Conservation (phyloP, 345 rosid species). For the Euphorbia peplus region DNA sequence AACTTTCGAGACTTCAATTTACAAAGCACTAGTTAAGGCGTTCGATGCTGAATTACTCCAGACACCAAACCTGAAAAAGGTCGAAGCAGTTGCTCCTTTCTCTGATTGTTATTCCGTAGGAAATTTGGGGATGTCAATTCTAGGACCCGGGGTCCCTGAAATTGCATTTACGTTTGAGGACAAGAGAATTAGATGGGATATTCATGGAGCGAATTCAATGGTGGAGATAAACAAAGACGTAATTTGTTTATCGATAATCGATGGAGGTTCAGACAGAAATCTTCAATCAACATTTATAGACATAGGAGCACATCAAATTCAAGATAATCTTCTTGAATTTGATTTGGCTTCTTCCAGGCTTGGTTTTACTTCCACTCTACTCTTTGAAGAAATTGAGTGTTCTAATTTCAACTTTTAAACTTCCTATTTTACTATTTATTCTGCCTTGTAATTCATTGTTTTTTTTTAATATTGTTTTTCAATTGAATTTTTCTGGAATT, state of each 20-base stretch:
- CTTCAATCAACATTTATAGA: constrained; percentile 2
- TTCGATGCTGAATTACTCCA: constrained; percentile 13
- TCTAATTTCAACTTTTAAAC: constrained; percentile 20
- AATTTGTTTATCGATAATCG: constrained; percentile 24
- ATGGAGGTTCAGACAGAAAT: constrained; percentile 14
- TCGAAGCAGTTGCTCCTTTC: constrained; percentile 16
- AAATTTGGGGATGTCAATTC: not conserved
- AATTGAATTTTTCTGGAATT: too few species aligned
- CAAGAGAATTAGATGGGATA: constrained; percentile 16
- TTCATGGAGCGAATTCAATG: constrained; percentile 30
- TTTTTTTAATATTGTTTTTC: too few species aligned
- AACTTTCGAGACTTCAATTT: constrained; percentile 16
- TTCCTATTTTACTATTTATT: too few species aligned
- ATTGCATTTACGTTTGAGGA: constrained; percentile 21
- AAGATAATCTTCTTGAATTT: constrained; percentile 16
- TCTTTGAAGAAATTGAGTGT: constrained; percentile 10
- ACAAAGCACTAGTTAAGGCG: constrained; percentile 12
- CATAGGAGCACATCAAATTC: constrained; percentile 26
- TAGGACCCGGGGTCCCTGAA: constrained; percentile 19
- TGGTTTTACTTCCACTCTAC: constrained; percentile 16
- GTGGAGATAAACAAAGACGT: constrained; percentile 22
- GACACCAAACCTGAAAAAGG: constrained; percentile 17
- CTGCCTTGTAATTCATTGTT: too few species aligned
- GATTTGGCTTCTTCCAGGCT: constrained; percentile 15
- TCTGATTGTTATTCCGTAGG: constrained; percentile 12